phyloP scores from a whole-genome alignment of 1,284 basidiomycete genomes.

The Sparassis latifolia region DNA sequence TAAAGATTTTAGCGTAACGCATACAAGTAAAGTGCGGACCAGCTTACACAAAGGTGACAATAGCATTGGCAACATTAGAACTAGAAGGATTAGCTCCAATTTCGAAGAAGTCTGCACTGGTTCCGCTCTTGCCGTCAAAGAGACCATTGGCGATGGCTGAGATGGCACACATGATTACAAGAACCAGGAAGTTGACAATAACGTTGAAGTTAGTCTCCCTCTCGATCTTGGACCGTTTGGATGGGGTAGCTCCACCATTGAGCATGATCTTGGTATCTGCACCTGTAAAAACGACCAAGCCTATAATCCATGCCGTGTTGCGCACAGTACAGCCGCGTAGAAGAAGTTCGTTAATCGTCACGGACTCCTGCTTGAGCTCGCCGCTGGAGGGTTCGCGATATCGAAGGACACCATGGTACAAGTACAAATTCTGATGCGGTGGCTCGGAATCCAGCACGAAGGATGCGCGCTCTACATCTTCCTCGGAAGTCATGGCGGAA shows the following conservation, averaged over 20 bases:
- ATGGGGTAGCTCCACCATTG: constrained; percentile 88
- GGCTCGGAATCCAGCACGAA: constrained; percentile 92
- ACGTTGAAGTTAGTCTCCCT: constrained; percentile 99
- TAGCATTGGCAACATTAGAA: constrained; percentile 65
- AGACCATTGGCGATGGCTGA: constrained; percentile 74
- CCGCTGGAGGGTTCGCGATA: constrained; percentile 52
- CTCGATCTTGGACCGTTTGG: constrained; percentile 94
- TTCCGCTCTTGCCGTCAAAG: constrained; percentile 54
- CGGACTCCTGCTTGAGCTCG: constrained; percentile 54
- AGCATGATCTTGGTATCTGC: constrained; percentile 98
- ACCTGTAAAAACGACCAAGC: constrained; percentile 91
- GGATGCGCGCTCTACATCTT: constrained; percentile 83
- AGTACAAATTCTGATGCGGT: constrained; percentile 90
- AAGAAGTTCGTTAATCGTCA: constrained; percentile 90
- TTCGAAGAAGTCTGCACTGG: constrained; percentile 76
- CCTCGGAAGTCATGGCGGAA: constrained; percentile 73
- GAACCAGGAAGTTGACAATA: constrained; percentile 85
- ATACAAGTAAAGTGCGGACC: neutral
- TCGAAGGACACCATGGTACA: constrained; percentile 82
- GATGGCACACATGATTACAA: constrained; percentile 73
- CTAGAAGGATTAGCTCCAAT: constrained; percentile 53
- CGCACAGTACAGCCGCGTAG: constrained; percentile 90
- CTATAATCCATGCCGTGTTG: constrained; percentile 94
- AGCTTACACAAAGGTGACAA: constrained; percentile 87
- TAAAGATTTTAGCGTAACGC: neutral